Evolutionary conservation across 2,329 filamentous ascomycete genomes (phyloP).

Genomic region (Sporothrix inflata): DNA sequence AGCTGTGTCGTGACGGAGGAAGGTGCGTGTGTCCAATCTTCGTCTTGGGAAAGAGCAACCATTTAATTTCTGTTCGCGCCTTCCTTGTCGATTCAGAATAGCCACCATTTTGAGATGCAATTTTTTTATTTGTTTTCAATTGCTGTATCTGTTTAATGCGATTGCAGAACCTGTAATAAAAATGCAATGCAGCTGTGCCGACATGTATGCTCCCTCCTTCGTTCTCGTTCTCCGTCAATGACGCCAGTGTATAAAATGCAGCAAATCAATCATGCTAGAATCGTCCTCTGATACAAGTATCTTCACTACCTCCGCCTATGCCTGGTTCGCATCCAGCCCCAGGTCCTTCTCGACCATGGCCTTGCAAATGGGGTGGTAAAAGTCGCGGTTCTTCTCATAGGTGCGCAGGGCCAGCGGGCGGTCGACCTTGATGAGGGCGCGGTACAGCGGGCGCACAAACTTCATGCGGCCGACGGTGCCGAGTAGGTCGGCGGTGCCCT

Average conservation of each 20-base stretch:
- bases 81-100: too few relatives aligned
- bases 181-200: neutral
- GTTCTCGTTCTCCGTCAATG: constrained; percentile 6
- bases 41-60: too few relatives aligned
- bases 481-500: constrained; percentile 73
- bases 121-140: neutral
- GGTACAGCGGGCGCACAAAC: constrained; percentile 86
- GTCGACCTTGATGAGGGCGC: constrained; percentile 74
- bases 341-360: constrained; percentile 87
- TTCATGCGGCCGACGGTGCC: constrained; percentile 93
- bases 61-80: too few relatives aligned
- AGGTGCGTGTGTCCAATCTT: too few relatives aligned
- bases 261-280: neutral
- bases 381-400: constrained; percentile 84
- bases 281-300: neutral
- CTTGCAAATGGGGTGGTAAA: constrained; percentile 94
- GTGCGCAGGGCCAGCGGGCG: constrained; percentile 74
- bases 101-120: too few relatives aligned
- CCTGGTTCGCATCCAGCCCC: constrained; percentile 40
- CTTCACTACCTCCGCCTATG: neutral
- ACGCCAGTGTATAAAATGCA: constrained; percentile 18
- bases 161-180: neutral
- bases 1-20: too few relatives aligned
- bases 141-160: constrained; percentile 2
- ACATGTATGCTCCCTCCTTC: constrained; percentile 11